phyloP scores from a whole-genome alignment of 1,139 yeast genomes.

The Candida labiduridarum region DNA sequence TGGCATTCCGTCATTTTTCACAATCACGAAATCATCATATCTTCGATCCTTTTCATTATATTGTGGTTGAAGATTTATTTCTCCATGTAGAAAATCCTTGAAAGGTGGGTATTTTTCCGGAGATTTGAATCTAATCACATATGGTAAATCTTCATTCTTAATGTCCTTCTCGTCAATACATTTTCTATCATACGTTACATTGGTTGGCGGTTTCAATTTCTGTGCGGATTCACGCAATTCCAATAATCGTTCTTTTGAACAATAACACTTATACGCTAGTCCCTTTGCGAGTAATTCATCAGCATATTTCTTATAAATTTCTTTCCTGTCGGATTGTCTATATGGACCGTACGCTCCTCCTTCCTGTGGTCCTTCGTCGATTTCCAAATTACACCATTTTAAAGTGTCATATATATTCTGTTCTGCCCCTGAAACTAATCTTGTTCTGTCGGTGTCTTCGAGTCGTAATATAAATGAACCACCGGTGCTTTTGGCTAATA shows the following conservation, averaged over 20 bases:
- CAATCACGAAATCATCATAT: constrained; percentile 84
- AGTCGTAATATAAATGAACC: constrained; percentile 82
- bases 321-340: constrained; percentile 77
- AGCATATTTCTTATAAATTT: constrained; percentile 63
- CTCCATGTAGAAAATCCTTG: constrained; percentile 76
- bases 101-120: constrained; percentile 72
- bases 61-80: constrained; percentile 77
- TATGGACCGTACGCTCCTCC: constrained; percentile 78
- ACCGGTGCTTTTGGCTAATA: constrained; percentile 75
- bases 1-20: constrained; percentile 92
- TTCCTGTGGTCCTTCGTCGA: constrained; percentile 82
- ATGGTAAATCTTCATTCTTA: constrained; percentile 28
- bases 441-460: constrained; percentile 88
- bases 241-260: constrained; percentile 78
- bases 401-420: constrained; percentile 73
- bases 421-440: constrained; percentile 84
- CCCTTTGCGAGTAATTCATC: constrained; percentile 61
- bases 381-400: constrained; percentile 70
- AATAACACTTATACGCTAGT: constrained; percentile 82
- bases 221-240: constrained; percentile 72
- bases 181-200: constrained; percentile 87
- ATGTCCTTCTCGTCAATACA: constrained; percentile 46
- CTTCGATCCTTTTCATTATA: constrained; percentile 68
- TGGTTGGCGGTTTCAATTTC: constrained; percentile 79
- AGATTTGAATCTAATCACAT: constrained; percentile 64